Conservation (phyloP, 2,329 filamentous ascomycete genomes). For the Lasiodiplodia hormozganensis region DNA sequence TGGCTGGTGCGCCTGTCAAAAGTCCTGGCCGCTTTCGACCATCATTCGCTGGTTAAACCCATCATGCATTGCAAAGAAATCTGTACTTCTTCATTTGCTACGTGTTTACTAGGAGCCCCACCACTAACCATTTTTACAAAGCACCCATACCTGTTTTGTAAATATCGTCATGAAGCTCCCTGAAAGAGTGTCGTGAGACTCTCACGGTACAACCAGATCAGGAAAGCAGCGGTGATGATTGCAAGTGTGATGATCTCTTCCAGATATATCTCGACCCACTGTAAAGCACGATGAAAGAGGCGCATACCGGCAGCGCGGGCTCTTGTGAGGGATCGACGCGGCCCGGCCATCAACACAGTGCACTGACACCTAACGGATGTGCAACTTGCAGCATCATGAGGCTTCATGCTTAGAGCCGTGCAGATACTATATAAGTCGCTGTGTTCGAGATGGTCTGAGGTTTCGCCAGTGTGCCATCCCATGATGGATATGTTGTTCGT, state of each 20-base stretch:
- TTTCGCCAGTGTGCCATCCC: background rate
- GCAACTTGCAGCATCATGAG: background rate
- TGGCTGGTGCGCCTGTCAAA: slow-evolving; percentile 1
- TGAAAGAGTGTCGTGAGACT: background rate
- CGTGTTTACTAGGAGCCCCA: too few relatives aligned
- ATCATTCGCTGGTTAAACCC: background rate
- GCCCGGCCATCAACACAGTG: background rate
- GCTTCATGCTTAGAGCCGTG: background rate
- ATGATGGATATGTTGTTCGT: background rate
- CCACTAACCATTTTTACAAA: too few relatives aligned
- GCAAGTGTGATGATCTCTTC: background rate
- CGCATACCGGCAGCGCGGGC: background rate
- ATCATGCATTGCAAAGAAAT: background rate
- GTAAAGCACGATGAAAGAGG: background rate
- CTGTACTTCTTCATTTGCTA: too few relatives aligned
- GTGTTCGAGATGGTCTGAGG: accelerated
- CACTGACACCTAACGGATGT: background rate
- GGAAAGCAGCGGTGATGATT: background rate
- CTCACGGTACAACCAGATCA: background rate
- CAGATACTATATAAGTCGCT: background rate
- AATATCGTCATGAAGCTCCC: too few relatives aligned
- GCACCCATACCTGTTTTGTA: too few relatives aligned
- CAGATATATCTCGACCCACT: background rate
- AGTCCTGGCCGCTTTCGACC: background rate
- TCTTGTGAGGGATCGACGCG: background rate